Base-by-base conservation (phyloP, 2,329 filamentous ascomycete genomes). In the Alternaria conjuncta region DNA sequence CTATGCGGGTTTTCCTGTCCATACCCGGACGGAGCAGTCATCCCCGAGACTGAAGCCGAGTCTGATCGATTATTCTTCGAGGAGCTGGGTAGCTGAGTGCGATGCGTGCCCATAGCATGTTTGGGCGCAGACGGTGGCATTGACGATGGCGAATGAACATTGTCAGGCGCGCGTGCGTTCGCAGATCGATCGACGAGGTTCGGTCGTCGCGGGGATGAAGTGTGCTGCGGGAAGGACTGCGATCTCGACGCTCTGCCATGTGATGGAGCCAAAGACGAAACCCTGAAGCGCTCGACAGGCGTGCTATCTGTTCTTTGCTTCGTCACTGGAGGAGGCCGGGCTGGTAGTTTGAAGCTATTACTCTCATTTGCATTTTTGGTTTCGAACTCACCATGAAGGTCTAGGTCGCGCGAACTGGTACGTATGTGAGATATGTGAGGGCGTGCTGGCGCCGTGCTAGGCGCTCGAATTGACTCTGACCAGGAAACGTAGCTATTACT, bases 401-500 rank as follows among this genome's bases (percentile, higher is more conserved):
- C 46, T n/a, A 55, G 12, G 47, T 63, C 57, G 46, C 67, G 60
- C 53, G 70, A 71, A 23, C 15, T 32, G 41, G 12, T 9, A 45
- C 23, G 8, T 6, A 43, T 23, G 32, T 21, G 25, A 60, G 28
- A 32, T 36, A 54, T 53, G 36, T 20, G 55, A 26, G 47, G 45
- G 7, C 41, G 61, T 49, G 60, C 54, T 46, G 67, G 66, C 9
- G 62, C 65, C 45, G 56, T 50, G 54, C 70, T 74, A 26, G 71
- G 63, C 53, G 60, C 53, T 49, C 66, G 71, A 50, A 72, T 65
- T 41, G 82, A 84, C 43, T 81, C 80, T 7, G 82, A 82, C 81
- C 82, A 83, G 1, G 81, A 80, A 58, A 80, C 75, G 69, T 75
- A 78, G 61, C 77, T 79, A 20, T 69, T 76, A 58, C 70, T 75